These are phyloP conservation scores for Dictyophora rubrovolvata DNA, from an alignment of 768 basidiomycete genomes.

Conservation along the genomic window DNA sequence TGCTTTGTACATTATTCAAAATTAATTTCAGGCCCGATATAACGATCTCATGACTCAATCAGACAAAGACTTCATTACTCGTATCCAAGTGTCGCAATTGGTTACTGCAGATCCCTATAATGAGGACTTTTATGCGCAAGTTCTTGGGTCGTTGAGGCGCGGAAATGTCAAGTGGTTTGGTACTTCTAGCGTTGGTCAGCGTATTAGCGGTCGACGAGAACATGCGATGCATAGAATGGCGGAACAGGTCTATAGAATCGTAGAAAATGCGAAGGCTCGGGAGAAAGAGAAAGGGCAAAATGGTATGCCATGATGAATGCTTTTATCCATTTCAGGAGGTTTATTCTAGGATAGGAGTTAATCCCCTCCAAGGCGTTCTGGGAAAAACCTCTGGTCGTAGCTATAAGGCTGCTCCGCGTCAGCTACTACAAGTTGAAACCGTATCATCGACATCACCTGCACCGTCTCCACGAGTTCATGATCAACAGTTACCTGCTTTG, in stretches of 20 bases:
- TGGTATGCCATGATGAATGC: constrained; percentile 29
- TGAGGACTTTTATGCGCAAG: constrained; percentile 98
- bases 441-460: constrained; percentile 26
- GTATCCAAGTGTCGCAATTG: constrained; percentile 96
- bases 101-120: constrained; percentile 96
- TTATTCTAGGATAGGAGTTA: constrained; percentile 15
- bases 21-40: constrained; percentile 58
- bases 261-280: constrained; percentile 78
- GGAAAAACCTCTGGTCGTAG: constrained; percentile 91
- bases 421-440: constrained; percentile 82
- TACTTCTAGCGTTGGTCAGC: constrained; percentile 62
- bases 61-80: constrained; percentile 98
- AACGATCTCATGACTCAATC: constrained; percentile 96
- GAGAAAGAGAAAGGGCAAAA: constrained; percentile 68
- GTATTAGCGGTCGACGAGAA: constrained; percentile 58
- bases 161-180: constrained; percentile 39
- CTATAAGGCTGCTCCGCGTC: constrained; percentile 93
- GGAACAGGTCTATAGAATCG: constrained; percentile 91
- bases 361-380: constrained; percentile 83
- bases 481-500: background rate
- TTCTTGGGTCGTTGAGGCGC: constrained; percentile 77
- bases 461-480: constrained; percentile 29
- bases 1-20: constrained; percentile 3
- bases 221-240: constrained; percentile 91
- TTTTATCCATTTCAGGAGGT: background rate